Percentiles rank a stretch among this genome's conserved stretches.
These are phyloP conservation scores for Pyrenophora graminea DNA, from an alignment of 2,329 filamentous ascomycete genomes.

Conservation along the genomic window DNA sequence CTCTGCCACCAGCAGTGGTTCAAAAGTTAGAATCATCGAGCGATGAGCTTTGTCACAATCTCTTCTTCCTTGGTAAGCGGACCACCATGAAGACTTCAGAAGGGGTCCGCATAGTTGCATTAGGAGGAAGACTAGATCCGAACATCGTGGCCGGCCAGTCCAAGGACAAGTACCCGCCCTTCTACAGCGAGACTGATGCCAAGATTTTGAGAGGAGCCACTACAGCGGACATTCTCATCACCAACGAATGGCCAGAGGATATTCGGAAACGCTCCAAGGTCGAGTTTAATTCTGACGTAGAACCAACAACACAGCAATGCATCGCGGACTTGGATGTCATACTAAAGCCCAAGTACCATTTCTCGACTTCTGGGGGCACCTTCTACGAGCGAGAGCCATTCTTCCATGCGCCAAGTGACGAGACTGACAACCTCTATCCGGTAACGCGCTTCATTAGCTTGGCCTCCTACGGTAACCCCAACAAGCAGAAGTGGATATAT, in stretches of 20 bases:
- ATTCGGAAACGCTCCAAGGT: constrained; percentile 72
- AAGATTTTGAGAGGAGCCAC: constrained; percentile 76
- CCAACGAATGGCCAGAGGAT: constrained; percentile 79
- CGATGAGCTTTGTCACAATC: constrained; percentile 79
- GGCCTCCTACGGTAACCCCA: constrained; percentile 73
- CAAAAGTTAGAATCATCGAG: constrained; percentile 73
- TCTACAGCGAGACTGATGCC: constrained; percentile 77
- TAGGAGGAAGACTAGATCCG: constrained; percentile 74
- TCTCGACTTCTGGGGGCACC: constrained; percentile 70
- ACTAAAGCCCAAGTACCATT: constrained; percentile 90
- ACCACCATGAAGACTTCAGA: constrained; percentile 88
- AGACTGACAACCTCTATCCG: constrained; percentile 57
- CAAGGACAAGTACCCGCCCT: constrained; percentile 74
- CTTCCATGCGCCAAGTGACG: constrained; percentile 64
- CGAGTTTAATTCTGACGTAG: constrained; percentile 58
- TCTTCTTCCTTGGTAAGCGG: constrained; percentile 84
- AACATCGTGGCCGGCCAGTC: constrained; percentile 65
- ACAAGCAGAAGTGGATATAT: constrained; percentile 80
- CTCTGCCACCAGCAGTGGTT: constrained; percentile 72
- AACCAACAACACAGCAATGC: constrained; percentile 63
- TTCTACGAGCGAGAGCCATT: constrained; percentile 95
- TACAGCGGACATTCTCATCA: constrained; percentile 83
- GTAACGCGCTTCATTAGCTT: constrained; percentile 91
- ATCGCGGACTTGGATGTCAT: constrained; percentile 77
- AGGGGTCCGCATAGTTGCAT: constrained; percentile 81